Base-by-base conservation (phyloP, 1,139 yeast species). In the Yamadazyma jaroonii region DNA sequence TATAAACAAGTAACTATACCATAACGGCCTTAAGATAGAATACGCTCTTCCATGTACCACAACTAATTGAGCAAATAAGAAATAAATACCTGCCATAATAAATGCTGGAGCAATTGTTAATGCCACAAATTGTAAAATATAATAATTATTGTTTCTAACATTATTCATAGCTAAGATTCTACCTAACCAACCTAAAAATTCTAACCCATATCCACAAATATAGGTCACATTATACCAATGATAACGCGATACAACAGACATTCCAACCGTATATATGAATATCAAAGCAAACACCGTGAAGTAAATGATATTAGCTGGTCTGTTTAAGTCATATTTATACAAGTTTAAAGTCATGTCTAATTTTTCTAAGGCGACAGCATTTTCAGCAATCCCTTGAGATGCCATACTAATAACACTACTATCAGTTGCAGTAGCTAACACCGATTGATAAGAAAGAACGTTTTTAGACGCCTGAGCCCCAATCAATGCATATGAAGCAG, bases 101-200 rank as follows among this genome's bases (percentile, higher is more conserved):
- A 90, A 88, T 6, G 92, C 92, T 0, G 97, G 97, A 0, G 89
- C 92, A 37, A 89, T 64, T 0, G 95, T 87, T 44, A 88, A 65
- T 41, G 84, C 66, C 36, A 82, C 75, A 46, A 81, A 77, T 58
- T 89, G 96, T 45, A 81, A 60, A 38, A 86, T 59, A 55, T 70
- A 89, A 34, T 65, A 65, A 42, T 72, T 57, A 36, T 63, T 45
- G 34, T 62, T 56, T n/a, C 63, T 56, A 44, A 74, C 60, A 56
- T 65, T 61, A 38, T 68, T 61, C 34, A 77, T 57, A 8, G 79
- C 61, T 23, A 66, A 44, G 2, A 65, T 57, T 45, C 97, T 67
- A 5, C 87, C 92, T 34, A 79, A 58, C 56, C 85, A 89, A 3
- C 97, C 96, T 13, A 77, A 59, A 36, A 82, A 67, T 44, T 62